These are phyloP conservation scores for Annulohypoxylon truncatum DNA, from an alignment of 2,329 filamentous ascomycete species.

Conservation along the genomic window DNA sequence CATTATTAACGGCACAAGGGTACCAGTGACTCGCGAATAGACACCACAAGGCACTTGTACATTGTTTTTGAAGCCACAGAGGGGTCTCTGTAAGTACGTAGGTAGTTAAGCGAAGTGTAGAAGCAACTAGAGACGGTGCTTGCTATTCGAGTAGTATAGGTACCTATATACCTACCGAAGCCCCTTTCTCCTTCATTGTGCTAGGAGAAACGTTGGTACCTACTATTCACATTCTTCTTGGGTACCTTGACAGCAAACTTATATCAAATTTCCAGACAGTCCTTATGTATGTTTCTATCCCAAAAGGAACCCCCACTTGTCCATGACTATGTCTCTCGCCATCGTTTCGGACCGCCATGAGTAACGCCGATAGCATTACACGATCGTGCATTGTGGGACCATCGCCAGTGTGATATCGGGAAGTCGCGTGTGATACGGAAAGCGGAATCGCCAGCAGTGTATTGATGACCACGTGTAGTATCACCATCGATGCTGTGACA, in stretches of 20 bases:
- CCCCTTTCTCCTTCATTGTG: background rate
- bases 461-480: background rate
- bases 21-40: too few species aligned
- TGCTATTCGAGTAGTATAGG: background rate
- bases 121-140: background rate
- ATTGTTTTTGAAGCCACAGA: too few species aligned
- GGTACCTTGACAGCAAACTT: background rate
- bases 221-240: background rate
- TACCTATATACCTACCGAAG: background rate
- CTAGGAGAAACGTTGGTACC: background rate
- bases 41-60: too few species aligned
- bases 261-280: background rate
- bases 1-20: too few species aligned
- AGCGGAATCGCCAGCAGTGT: background rate
- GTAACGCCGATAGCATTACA: background rate
- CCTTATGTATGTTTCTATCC: background rate
- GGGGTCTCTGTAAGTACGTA: too few species aligned
- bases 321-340: background rate
- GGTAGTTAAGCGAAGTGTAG: background rate
- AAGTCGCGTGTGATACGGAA: background rate
- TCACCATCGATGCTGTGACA: background rate
- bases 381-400: background rate
- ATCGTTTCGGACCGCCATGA: background rate
- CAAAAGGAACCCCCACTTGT: background rate
- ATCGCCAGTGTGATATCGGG: background rate